phyloP scores from a whole-genome alignment of 78 protist species.

The Mantamonas sphyraenae region DNA sequence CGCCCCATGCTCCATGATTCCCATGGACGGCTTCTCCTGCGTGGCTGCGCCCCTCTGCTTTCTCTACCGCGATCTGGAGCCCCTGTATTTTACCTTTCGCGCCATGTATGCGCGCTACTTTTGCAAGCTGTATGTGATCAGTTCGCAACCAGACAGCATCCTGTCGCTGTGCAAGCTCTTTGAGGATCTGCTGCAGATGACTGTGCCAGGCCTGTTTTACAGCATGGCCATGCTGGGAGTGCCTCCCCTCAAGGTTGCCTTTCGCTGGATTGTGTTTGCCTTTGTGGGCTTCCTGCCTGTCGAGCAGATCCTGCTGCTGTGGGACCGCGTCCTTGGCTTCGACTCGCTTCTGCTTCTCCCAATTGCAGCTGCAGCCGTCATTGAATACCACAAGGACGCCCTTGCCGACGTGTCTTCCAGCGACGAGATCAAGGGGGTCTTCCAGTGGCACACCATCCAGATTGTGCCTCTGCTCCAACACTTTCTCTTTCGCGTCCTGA shows the following conservation, averaged over 20 bases:
- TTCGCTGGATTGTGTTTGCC: slow-evolving; percentile 32
- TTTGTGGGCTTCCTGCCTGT: slow-evolving; percentile 22
- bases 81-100: slow-evolving; percentile 6
- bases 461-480: slow-evolving; percentile 30
- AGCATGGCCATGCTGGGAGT: slow-evolving; percentile 12
- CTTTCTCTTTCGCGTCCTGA: slow-evolving; percentile 29
- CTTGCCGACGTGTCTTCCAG: neutral
- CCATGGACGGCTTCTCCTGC: slow-evolving; percentile 16
- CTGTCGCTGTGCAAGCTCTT: slow-evolving; percentile 12
- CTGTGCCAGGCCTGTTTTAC: neutral
- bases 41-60: slow-evolving; percentile 17
- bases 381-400: slow-evolving; percentile 7
- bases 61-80: neutral
- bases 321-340: slow-evolving; percentile 49
- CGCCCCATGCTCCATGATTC: slow-evolving; percentile 32
- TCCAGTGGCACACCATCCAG: slow-evolving; percentile 1
- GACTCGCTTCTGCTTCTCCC: slow-evolving; percentile 31
- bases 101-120: slow-evolving; percentile 13
- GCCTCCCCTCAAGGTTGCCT: slow-evolving; percentile 26
- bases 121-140: slow-evolving; percentile 4
- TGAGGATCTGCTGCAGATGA: slow-evolving; percentile 12
- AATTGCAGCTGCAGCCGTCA: slow-evolving; percentile 34
- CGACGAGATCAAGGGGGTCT: slow-evolving; percentile 14
- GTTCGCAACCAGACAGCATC: neutral
- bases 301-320: slow-evolving; percentile 34